Base-by-base conservation (phyloP, 2,329 filamentous ascomycete genomes). In the Penicillium crustosum region DNA sequence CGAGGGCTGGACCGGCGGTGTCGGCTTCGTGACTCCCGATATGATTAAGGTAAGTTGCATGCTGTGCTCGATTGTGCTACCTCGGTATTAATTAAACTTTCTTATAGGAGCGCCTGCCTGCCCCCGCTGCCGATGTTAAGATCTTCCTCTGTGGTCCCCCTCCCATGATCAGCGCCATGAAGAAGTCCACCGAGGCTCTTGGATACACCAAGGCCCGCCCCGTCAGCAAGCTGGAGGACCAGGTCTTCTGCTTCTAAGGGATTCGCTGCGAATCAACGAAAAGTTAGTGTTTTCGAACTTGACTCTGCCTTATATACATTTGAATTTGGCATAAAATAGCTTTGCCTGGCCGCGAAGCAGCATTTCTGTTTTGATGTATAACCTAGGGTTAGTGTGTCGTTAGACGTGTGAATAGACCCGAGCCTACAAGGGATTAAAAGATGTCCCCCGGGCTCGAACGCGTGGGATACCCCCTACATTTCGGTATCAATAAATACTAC, bases 191-290 rank as follows among this genome's bases (percentile, higher is more conserved):
- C 50, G 91, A 95, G 79, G 83, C 86, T 62, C 83, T 97, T 21
- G 94, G 94, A 58, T 99, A 89, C 82, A 85, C 90, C 73, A 97
- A 97, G 84, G 90, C 94, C 42, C 86, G 88, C 61, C 91, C 93
- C 44, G 93, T 97, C 70, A 97, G 93, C 87, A 97, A 97, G 86
- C 87, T 97, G 53, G 90, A 93, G 74, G 94, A 99, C 77, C 94
- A 97, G 78, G 91, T 99, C 67, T 99, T 99, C 81, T 92, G 91
- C 73, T 99, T 99, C 79, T 92, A 89, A 78, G 55, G 42, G 23
- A 43, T 31, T 47, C 21, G 15, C 29, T 39, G 21, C 27, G 27
- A 36, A 56, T 31, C 17, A 19, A 49, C 27, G 9, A 53, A 55
- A 53, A 53, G 47, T 44, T 41, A 13, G 35, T 33, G 19, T n/a